These are phyloP conservation scores for Harringtonia lauricola DNA, from an alignment of 2,329 filamentous ascomycete genomes.

Conservation along the genomic window DNA sequence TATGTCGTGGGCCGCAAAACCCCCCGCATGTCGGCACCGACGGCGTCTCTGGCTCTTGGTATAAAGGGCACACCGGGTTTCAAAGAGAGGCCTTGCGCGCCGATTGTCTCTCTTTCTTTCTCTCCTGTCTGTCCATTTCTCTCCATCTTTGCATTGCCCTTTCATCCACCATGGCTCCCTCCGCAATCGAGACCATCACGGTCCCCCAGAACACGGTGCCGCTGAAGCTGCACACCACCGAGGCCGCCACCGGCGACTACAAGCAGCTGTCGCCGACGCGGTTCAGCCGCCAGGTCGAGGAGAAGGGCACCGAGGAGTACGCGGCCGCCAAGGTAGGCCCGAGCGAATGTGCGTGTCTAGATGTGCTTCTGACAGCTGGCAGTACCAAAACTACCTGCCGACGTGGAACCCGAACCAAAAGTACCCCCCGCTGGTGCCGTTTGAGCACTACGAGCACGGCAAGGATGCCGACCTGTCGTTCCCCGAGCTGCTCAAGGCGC, in stretches of 20 bases:
- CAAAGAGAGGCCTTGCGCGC: no score
- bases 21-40: no score
- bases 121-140: not conserved
- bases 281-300: constrained; percentile 11
- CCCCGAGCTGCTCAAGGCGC: constrained; percentile 47
- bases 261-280: constrained; percentile 11
- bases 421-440: constrained; percentile 51
- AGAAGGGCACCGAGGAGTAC: constrained; percentile 10
- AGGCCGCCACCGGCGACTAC: constrained; percentile 14
- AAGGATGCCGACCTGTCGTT: constrained; percentile 55
- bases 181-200: constrained; percentile 11
- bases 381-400: constrained; percentile 56
- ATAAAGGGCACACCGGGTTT: no score
- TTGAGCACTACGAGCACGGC: constrained; percentile 59
- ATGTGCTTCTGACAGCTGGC: no score
- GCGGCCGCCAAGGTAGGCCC: constrained; percentile 10
- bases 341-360: no score
- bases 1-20: no score
- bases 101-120: not conserved
- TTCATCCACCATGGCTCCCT: not conserved
- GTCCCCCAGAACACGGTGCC: constrained; percentile 6
- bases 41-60: no score
- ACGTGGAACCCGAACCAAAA: constrained; percentile 48
- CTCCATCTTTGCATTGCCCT: not conserved
- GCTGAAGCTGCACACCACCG: constrained; percentile 27